Base-by-base conservation (phyloP, 805 yeast genomes). In the Danielia reshetovae region DNA sequence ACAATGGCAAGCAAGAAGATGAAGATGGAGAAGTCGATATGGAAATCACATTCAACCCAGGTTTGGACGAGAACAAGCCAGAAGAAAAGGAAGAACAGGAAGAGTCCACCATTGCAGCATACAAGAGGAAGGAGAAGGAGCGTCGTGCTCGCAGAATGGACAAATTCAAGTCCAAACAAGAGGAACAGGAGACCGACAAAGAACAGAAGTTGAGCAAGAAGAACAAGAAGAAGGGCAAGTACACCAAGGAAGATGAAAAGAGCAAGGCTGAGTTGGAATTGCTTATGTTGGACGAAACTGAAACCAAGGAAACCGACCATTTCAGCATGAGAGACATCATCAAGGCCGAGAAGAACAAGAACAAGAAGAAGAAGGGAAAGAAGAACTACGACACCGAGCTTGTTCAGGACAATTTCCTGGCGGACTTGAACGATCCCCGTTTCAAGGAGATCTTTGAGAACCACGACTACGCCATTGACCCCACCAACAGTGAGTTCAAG, bases 31-130 rank as follows among this genome's bases (percentile, higher is more conserved):
- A 79, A 30, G 81, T 85, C 18, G 96, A 88, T 52, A 85, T 93
- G 87, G 97, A 93, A 57, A 85, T 93, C 49, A 88, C 97, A 0
- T 93, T 93, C 60, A 87, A 89, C 24, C 96, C 97, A 2, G 97
- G 86, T 3, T 61, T 88, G 34, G 74, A 72, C 29, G 62, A 38
- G 21, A 24, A 18, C 19, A 52, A 25, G 61, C 35, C 35, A 13
- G 28, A 56, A 16, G 51, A 57, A 8, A 65, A 61, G 32, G 68
- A 52, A 17, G 52, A 50, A 15, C 47, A 40, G 21, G 84, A 82
- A 33, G 86, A 85, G 52, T 68, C 81, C 7, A 81, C 96, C 0
- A 77, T 93, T 32, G 89, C 82, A 25, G 82, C 79, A 48, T 76
- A 88, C 52, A 81, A 75, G 56, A 75, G 93, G 44, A 93, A 87